A percentile compares a stretch with the other conserved stretches of the same genome.
These are phyloP conservation scores for Streptanthus diversifolius DNA, from an alignment of 345 rosid species.

Conservation along the genomic window DNA sequence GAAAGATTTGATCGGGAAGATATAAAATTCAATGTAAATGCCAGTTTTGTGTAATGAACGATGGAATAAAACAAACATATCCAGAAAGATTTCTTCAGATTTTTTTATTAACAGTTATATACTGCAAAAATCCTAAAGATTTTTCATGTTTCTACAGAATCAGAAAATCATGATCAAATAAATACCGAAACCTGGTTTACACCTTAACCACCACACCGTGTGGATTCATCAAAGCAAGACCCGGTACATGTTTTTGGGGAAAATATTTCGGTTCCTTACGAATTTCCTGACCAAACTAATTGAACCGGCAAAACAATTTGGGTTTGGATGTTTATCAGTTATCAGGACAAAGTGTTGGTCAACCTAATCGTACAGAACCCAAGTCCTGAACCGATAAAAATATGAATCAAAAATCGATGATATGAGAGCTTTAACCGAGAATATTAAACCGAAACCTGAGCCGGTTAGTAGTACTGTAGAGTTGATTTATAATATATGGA, in stretches of 20 bases:
- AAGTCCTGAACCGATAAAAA: not conserved
- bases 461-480: conserved; percentile 18
- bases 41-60: not conserved
- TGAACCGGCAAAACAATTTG: not conserved
- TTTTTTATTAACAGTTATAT: not conserved
- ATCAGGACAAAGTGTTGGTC: not conserved
- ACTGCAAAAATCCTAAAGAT: not conserved
- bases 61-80: not conserved
- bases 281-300: not conserved
- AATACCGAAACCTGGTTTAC: conserved; percentile 5
- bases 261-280: not conserved
- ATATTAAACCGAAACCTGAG: conserved; percentile 4
- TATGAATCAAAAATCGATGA: not conserved
- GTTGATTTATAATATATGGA: not conserved
- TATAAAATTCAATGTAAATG: not conserved
- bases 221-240: not conserved
- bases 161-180: conserved; percentile 4
- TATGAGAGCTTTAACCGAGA: not conserved
- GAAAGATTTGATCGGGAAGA: not conserved
- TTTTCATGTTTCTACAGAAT: not conserved
- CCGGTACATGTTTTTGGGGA: not conserved
- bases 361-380: not conserved
- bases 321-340: not conserved
- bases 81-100: conserved; percentile 4
- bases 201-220: not conserved